phyloP scores from a whole-genome alignment of 495 filamentous ascomycete genomes.

The Penicillium cosmopolitanum region DNA sequence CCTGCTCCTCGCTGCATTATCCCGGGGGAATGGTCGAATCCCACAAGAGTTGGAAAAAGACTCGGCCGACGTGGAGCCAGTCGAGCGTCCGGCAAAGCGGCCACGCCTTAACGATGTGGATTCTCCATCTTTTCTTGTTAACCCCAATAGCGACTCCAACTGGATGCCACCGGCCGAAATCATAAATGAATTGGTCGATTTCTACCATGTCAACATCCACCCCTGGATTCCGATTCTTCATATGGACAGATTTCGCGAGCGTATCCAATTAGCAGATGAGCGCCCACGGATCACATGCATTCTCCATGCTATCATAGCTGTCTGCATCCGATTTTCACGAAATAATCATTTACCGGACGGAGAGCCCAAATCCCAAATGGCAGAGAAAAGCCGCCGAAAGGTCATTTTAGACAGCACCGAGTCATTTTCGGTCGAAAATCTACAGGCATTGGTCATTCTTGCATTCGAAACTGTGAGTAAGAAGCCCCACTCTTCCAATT shows the following conservation, averaged over 20 bases:
- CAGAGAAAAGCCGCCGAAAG: conserved; percentile 21
- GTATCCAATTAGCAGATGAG: conserved; percentile 13
- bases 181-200: conserved; percentile 28
- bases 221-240: conserved; percentile 34
- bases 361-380: conserved; percentile 10
- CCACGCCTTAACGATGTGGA: background rate
- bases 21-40: background rate
- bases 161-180: conserved; percentile 14
- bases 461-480: conserved; percentile 32
- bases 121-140: background rate
- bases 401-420: conserved; percentile 18
- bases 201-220: conserved; percentile 28
- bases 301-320: conserved; percentile 28
- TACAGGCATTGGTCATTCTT: conserved; percentile 32
- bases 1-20: conserved; percentile 5
- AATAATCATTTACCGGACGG: conserved; percentile 4
- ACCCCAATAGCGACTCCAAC: background rate
- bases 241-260: conserved; percentile 23
- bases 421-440: conserved; percentile 32
- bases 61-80: background rate
- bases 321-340: conserved; percentile 16
- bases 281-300: conserved; percentile 14
- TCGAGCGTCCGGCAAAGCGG: conserved; percentile 2
- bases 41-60: background rate
- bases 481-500: background rate